Evolutionary conservation across 768 basidiomycete species (phyloP).

Genomic region (Tulasnella sp.): DNA sequence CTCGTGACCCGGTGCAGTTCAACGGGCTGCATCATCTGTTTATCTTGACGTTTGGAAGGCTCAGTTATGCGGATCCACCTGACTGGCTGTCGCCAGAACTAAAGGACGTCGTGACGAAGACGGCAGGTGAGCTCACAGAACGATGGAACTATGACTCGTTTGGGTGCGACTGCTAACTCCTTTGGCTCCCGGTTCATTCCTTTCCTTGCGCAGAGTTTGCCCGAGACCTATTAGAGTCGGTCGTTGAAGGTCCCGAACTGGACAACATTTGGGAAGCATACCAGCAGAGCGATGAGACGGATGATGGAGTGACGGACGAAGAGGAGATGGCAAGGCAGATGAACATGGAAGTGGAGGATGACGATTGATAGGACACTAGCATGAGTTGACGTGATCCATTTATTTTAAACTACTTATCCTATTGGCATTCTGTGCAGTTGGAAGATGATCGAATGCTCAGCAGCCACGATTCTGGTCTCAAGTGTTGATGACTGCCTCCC

Average conservation of each 20-base stretch:
- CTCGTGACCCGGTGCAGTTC: conserved; percentile 46
- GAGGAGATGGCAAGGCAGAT: background rate
- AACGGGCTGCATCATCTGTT: conserved; percentile 65
- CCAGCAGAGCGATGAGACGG: background rate
- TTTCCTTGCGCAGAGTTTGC: conserved; percentile 47
- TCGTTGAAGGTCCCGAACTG: conserved; percentile 70
- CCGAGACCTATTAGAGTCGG: conserved; percentile 56
- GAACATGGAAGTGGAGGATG: conserved; percentile 13
- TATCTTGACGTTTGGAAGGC: conserved; percentile 68
- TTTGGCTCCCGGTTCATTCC: conserved; percentile 20
- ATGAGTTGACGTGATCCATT: background rate
- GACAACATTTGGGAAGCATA: conserved; percentile 62
- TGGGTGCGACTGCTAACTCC: background rate
- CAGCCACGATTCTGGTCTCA: background rate
- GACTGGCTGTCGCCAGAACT: conserved; percentile 50
- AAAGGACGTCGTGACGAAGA: conserved; percentile 43
- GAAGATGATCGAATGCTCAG: background rate
- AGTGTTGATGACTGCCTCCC: background rate
- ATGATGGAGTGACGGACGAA: background rate
- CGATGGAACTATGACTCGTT: background rate
- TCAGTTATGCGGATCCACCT: conserved; percentile 65
- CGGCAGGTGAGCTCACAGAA: conserved; percentile 44
- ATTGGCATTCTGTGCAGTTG: background rate
- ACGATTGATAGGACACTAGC: background rate
- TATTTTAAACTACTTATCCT: background rate